phyloP scores from a whole-genome alignment of 108 stramenopile species.

The Mediolabrus comicus region DNA sequence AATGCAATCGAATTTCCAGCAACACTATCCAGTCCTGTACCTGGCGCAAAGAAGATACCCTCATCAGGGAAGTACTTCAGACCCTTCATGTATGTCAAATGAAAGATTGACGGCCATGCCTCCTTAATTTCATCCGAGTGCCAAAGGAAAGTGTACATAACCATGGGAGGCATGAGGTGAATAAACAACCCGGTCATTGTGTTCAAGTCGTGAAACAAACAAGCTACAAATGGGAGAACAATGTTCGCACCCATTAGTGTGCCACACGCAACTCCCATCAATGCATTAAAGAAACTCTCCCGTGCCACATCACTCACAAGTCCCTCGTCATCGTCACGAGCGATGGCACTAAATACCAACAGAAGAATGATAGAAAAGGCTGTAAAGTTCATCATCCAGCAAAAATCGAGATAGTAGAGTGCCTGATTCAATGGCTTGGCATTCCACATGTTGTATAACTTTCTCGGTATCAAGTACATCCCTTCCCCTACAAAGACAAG shows the following conservation, averaged over 20 bases:
- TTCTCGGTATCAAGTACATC: slow-evolving; percentile 39
- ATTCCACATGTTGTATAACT: slow-evolving; percentile 29
- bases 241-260: slow-evolving; percentile 51
- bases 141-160: slow-evolving; percentile 61
- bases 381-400: slow-evolving; percentile 57
- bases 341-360: background rate
- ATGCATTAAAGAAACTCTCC: slow-evolving; percentile 33
- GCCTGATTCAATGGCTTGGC: slow-evolving; percentile 49
- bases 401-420: slow-evolving; percentile 60
- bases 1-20: slow-evolving; percentile 43
- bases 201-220: slow-evolving; percentile 59
- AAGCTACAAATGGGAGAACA: slow-evolving; percentile 52
- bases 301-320: slow-evolving; percentile 8
- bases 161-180: slow-evolving; percentile 59
- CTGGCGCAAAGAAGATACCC: slow-evolving; percentile 19
- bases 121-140: slow-evolving; percentile 28
- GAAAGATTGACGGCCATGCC: slow-evolving; percentile 52
- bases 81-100: slow-evolving; percentile 35
- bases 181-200: slow-evolving; percentile 58
- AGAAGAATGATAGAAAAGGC: slow-evolving; percentile 24
- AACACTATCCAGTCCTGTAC: slow-evolving; percentile 38
- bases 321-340: background rate
- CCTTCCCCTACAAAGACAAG: slow-evolving; percentile 41
- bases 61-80: slow-evolving; percentile 39
- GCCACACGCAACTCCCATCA: slow-evolving; percentile 49